phyloP scores from a whole-genome alignment of 1,284 basidiomycete species.

The Chiua sp. region DNA sequence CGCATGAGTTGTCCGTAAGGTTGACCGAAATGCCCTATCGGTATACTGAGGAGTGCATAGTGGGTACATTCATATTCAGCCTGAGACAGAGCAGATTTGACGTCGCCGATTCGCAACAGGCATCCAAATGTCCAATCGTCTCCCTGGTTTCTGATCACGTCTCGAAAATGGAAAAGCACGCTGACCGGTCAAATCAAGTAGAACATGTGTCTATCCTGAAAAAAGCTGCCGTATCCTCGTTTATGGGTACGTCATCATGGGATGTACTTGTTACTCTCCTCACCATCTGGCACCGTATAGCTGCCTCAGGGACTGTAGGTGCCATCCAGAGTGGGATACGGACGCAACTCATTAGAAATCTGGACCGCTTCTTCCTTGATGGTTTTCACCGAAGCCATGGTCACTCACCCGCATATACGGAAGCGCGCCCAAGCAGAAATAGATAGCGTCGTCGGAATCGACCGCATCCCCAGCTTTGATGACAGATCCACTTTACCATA shows the following conservation, averaged over 20 bases:
- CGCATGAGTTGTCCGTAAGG: too few relatives aligned
- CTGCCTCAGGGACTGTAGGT: constrained; percentile 19
- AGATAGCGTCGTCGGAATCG: constrained; percentile 39
- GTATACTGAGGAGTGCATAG: too few relatives aligned
- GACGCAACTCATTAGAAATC: background rate
- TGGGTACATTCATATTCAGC: too few relatives aligned
- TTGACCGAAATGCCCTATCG: too few relatives aligned
- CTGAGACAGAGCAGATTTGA: too few relatives aligned
- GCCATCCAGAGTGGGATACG: background rate
- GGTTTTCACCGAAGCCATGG: constrained; percentile 41
- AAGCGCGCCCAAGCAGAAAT: constrained; percentile 44
- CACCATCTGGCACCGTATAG: background rate
- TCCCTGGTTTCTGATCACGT: constrained; percentile 25
- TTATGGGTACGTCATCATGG: constrained; percentile 13
- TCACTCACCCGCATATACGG: constrained; percentile 36
- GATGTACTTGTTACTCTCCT: background rate
- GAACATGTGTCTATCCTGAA: constrained; percentile 12
- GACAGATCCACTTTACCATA: constrained; percentile 45
- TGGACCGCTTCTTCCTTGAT: constrained; percentile 14
- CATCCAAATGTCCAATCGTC: background rate
- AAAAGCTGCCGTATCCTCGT: constrained; percentile 7
- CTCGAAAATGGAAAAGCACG: constrained; percentile 6
- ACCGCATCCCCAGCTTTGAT: constrained; percentile 42
- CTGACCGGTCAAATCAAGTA: constrained; percentile 1
- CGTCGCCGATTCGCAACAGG: background rate